Evolutionary conservation across 768 basidiomycete species (phyloP), one percentile per base, ranked within the genome.

Genomic region (Bullera alba): DNA sequence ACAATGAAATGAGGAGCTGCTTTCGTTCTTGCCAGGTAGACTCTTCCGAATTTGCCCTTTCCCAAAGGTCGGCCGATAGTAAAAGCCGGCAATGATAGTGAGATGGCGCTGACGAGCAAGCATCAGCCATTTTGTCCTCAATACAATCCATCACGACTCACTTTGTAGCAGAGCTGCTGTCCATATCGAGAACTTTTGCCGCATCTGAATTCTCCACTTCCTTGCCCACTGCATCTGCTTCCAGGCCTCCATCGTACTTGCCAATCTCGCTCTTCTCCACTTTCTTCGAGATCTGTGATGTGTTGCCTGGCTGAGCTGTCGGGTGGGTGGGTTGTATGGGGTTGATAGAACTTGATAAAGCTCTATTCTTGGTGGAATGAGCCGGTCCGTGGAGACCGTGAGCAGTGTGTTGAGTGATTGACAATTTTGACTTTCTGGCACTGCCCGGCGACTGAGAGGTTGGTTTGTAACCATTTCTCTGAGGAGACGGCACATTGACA

Each of bases 31-130:
- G 93, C 90, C 84, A 97, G 92, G 77, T 99, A 97, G 22, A 99
- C 95, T 2, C 90, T 86, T 0, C 95, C 95, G 61, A 97, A 99
- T 76, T 97, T 97, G 39, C 95, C 95, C 71, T 97, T 96, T n/a
- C 95, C 95, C 1, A 99, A 79, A 2, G 91, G 90, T 10, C 90
- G 82, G 16, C 95, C 93, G 65, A 97, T 93, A 56, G 95, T 89
- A 61, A 99, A 95, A 47, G 83, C 79, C 51, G 81, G 80, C 3
- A 97, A 76, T 26, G 80, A 82, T 85, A 91, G 90, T 63, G 89
- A 87, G 23, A 57, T 56, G 32, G 45, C 52, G 21, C 55, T 49
- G n/a, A 49, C 35, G 46, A 35, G 54, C 41, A 26, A 43, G 44
- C 27, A 26, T 57, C 32, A 58, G 37, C 21, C 15, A 29, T n/a